These are phyloP conservation scores for Quercus engelmannii DNA, from an alignment of 306 rosid genomes.

Conservation along the genomic window DNA sequence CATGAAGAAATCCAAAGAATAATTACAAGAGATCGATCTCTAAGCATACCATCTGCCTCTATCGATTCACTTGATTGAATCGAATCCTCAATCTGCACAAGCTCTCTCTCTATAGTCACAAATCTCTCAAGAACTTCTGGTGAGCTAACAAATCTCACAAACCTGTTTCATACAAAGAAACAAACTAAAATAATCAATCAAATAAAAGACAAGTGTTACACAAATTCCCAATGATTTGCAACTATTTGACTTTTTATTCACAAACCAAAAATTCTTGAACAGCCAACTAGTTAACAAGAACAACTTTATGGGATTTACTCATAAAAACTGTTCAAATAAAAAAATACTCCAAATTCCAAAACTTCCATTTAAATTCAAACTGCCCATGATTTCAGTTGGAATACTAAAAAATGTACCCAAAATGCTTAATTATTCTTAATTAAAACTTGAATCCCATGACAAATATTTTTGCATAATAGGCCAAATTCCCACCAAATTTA, in stretches of 20 bases:
- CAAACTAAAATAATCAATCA: neutral
- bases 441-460: neutral
- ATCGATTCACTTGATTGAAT: constrained; percentile 54
- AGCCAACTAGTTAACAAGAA: neutral
- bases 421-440: neutral
- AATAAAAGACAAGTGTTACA: neutral
- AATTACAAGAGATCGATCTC: constrained; percentile 1
- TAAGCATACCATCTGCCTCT: constrained; percentile 67
- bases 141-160: constrained; percentile 83
- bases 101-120: constrained; percentile 88
- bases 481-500: neutral
- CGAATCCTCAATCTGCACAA: constrained; percentile 86
- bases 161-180: constrained; percentile 48
- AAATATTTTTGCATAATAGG: neutral
- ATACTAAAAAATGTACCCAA: neutral
- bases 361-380: neutral
- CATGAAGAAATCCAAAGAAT: neutral
- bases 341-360: neutral
- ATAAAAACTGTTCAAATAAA: neutral
- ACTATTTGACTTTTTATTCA: neutral
- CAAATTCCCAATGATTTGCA: neutral
- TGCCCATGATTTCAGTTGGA: neutral
- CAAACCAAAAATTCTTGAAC: neutral
- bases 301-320: neutral
- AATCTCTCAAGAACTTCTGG: constrained; percentile 97